Percentiles rank a stretch among this genome's conserved stretches.
These are phyloP conservation scores for Fomitiporia mediterranea DNA, from an alignment of 1,284 basidiomycete genomes.

Conservation along the genomic window DNA sequence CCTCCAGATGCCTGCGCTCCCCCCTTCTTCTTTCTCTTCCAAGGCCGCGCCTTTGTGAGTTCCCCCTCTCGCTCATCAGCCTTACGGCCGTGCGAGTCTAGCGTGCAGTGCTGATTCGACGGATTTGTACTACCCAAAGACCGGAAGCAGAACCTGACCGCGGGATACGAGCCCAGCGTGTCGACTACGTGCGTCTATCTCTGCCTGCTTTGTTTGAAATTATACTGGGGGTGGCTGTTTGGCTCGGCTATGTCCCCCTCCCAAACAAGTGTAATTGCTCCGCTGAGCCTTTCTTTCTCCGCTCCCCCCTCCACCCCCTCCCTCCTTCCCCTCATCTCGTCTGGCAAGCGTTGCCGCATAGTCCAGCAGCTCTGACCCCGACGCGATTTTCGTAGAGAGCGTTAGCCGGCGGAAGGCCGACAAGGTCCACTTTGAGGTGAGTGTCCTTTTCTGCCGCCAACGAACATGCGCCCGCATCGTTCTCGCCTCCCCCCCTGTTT, in stretches of 20 bases:
- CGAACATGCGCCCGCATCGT: neutral
- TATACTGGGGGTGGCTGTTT: neutral
- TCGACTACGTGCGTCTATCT: constrained; percentile 13
- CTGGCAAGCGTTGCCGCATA: neutral
- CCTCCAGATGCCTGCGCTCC: neutral
- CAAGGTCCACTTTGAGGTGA: neutral
- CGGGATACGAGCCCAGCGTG: constrained; percentile 8
- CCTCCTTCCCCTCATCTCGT: neutral
- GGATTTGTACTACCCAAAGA: neutral
- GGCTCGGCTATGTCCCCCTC: neutral
- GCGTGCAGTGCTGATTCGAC: neutral
- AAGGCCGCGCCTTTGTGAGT: neutral
- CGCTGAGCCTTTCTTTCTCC: constrained; percentile 4
- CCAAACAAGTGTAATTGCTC: neutral
- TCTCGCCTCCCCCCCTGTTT: neutral
- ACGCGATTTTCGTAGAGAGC: neutral
- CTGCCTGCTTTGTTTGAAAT: no score
- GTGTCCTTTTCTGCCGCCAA: neutral
- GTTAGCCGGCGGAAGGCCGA: neutral
- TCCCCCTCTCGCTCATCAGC: neutral
- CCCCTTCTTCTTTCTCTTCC: neutral
- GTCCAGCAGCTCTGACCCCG: neutral
- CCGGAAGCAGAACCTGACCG: neutral
- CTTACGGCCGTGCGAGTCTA: neutral
- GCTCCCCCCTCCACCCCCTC: neutral